Evolutionary conservation across 192 early-diverging fungal species (phyloP), one percentile per base, ranked within the genome.

Genomic region (Entomortierella beljakovae): DNA sequence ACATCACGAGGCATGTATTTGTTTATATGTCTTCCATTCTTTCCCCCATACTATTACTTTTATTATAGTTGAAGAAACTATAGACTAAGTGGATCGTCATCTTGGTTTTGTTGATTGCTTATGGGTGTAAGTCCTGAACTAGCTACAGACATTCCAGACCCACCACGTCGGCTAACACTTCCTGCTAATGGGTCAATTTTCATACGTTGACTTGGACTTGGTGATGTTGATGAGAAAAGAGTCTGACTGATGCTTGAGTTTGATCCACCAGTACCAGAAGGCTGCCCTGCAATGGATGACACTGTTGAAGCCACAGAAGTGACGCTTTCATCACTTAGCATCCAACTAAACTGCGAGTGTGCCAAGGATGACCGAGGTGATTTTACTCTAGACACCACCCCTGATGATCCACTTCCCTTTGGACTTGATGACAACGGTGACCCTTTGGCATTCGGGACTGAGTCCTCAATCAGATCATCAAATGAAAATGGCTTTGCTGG

Each of bases 341-440:
- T 79, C 75, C 75, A 79, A 29, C 75, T 70, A 37, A 64, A 79
- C 54, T 79, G 66, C 6, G 66, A 70, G 25, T 79, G 25, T 5
- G 68, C 67, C 33, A 79, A 22, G n/a, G 75, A 70, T 0, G 75
- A 79, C 6, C 75, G 53, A 13, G 75, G 67, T 18, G 75, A 79
- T 23, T 79, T 79, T 11, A 64, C 37, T 23, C 69, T 77, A 46
- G 59, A 49, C 5, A n/a, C 16, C 53, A 50, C 25, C 5, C n/a
- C 31, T 53, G 57, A 23, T 11, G 62, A 51, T n/a, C 56, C 57
- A 23, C 23, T 25, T 43, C 55, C 55, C 10, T 43, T 28, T 42
- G 55, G 32, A 22, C 20, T 54, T 18, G 54, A 67, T 18, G 57
- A 31, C 7, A 59, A 56, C 4, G 43, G 35, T 0, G 64, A 63